A percentile compares a stretch with the other conserved stretches of the same genome.
Evolutionary conservation across 2,329 filamentous ascomycete genomes (phyloP).

Genomic region (Verticillium zaregamsianum): DNA sequence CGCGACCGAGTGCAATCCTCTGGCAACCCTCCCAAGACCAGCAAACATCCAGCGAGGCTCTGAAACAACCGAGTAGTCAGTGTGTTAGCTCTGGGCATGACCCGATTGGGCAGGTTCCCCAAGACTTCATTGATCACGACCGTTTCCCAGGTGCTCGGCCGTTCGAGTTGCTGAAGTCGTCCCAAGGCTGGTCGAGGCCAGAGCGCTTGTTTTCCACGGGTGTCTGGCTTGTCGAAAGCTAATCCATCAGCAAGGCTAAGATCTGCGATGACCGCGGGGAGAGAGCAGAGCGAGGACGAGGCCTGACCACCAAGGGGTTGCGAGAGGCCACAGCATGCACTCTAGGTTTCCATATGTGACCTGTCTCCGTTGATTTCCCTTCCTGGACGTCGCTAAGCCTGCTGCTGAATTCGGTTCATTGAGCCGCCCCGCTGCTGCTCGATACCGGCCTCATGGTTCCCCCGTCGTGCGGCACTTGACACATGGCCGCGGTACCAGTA

Average conservation of each 20-base stretch:
- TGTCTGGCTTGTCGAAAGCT: not conserved
- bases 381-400: not conserved
- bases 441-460: not conserved
- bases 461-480: no score
- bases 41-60: not conserved
- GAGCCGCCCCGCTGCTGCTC: not conserved
- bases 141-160: not conserved
- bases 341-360: not conserved
- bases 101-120: not conserved
- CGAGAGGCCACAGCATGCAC: not conserved
- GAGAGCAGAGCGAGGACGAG: not conserved
- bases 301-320: not conserved
- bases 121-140: not conserved
- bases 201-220: not conserved
- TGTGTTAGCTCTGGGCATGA: no score
- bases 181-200: not conserved
- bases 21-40: not conserved
- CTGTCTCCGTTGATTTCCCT: not conserved
- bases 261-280: not conserved
- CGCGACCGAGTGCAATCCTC: not conserved
- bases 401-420: not conserved
- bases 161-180: not conserved
- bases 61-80: no score
- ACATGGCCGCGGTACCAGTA: no score
- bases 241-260: not conserved